phyloP scores from a whole-genome alignment of 805 yeast genomes.

The Kodamaea leandrae region DNA sequence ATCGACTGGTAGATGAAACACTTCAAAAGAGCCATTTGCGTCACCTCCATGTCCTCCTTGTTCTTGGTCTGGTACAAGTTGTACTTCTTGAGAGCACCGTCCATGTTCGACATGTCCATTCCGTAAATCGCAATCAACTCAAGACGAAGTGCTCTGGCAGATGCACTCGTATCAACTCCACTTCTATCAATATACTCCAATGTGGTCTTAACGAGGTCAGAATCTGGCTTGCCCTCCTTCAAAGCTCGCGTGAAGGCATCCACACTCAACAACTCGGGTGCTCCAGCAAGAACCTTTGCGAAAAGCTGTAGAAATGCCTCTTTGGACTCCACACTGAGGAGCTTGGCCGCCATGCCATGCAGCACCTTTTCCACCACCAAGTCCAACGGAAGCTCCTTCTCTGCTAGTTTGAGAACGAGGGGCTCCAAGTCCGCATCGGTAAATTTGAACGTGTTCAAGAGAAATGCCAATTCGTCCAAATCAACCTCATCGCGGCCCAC shows the following conservation, averaged over 20 bases:
- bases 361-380: neutral
- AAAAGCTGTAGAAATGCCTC: conserved; percentile 5
- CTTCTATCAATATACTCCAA: conserved; percentile 20
- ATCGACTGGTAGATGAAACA: conserved; percentile 42
- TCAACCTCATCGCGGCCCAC: neutral
- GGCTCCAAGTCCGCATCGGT: neutral
- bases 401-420: neutral
- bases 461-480: neutral
- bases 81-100: conserved; percentile 34
- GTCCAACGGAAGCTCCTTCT: conserved; percentile 2
- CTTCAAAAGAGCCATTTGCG: conserved; percentile 42
- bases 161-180: conserved; percentile 18
- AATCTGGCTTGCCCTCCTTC: neutral
- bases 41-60: conserved; percentile 37
- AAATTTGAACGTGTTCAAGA: neutral
- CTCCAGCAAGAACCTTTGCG: conserved; percentile 3
- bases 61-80: conserved; percentile 39
- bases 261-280: conserved; percentile 5
- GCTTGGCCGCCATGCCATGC: conserved; percentile 1
- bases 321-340: conserved; percentile 9
- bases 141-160: conserved; percentile 28
- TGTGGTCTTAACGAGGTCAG: conserved; percentile 6
- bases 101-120: conserved; percentile 20
- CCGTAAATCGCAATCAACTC: conserved; percentile 34
- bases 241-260: conserved; percentile 8